These are phyloP conservation scores for Dendrothele bispora DNA, from an alignment of 768 basidiomycete species.

Conservation along the genomic window DNA sequence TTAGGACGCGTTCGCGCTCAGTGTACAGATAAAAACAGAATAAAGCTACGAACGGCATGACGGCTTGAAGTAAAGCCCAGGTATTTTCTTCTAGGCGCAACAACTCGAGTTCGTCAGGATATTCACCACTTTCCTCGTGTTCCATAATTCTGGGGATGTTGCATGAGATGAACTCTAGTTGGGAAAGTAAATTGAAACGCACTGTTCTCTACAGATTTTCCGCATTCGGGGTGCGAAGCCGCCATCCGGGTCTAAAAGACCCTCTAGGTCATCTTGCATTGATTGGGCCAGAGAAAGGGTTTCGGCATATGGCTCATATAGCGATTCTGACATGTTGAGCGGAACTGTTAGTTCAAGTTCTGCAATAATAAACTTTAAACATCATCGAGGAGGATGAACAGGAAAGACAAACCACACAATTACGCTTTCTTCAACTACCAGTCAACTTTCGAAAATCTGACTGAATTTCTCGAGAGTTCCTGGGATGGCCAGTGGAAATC, in stretches of 20 bases:
- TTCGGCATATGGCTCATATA: conserved; percentile 69
- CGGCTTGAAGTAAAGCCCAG: conserved; percentile 76
- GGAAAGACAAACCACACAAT: not conserved
- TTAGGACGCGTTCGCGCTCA: not conserved
- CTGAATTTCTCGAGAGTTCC: not conserved
- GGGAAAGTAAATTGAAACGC: conserved; percentile 20
- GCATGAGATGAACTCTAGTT: not conserved
- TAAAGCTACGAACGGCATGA: conserved; percentile 76
- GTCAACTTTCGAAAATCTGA: not conserved
- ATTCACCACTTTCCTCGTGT: conserved; percentile 40
- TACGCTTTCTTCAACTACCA: not conserved
- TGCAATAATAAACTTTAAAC: not conserved
- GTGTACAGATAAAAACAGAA: conserved; percentile 1
- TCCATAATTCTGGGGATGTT: conserved; percentile 47
- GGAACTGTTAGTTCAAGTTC: not conserved
- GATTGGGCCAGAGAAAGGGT: conserved; percentile 62
- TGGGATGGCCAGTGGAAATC: not conserved
- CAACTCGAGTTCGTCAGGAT: conserved; percentile 56
- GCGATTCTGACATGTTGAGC: conserved; percentile 42
- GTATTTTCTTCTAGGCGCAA: conserved; percentile 77
- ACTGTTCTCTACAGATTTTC: conserved; percentile 57
- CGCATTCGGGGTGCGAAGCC: conserved; percentile 72
- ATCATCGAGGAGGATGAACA: not conserved
- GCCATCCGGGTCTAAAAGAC: conserved; percentile 60
- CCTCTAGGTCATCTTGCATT: conserved; percentile 53